Percentiles rank a stretch among this genome's conserved stretches.
Conservation (phyloP, 768 basidiomycete genomes). For the Inosperma sp. region DNA sequence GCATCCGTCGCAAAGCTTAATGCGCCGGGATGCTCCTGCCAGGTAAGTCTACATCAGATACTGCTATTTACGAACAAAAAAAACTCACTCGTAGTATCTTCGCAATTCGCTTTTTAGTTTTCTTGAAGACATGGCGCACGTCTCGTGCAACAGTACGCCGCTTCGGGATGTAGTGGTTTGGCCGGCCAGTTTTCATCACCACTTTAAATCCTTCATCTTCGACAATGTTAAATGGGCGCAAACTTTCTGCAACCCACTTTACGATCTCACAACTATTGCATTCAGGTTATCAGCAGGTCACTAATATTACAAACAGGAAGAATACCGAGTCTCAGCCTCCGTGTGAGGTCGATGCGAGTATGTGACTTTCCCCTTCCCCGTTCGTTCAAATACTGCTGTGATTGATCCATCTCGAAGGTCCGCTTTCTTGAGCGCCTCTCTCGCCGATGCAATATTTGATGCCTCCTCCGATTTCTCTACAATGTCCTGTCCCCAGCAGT, state of each 20-base stretch:
- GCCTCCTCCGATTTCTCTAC: neutral
- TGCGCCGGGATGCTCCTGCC: conserved; percentile 5
- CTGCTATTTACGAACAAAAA: neutral
- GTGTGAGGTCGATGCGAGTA: conserved; percentile 19
- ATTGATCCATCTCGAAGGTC: conserved; percentile 1
- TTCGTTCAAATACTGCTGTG: conserved; percentile 3
- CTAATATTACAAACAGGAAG: neutral
- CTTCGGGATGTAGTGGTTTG: conserved; percentile 31
- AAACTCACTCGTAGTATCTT: conserved; percentile 2
- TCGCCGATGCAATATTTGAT: neutral
- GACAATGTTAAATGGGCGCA: conserved; percentile 31
- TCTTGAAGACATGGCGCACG: conserved; percentile 19
- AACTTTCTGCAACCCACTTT: conserved; percentile 31
- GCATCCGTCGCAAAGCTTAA: conserved; percentile 25
- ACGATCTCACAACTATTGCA: conserved; percentile 28
- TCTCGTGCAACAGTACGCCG: conserved; percentile 30
- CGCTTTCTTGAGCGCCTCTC: neutral
- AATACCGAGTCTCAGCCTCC: conserved; percentile 12
- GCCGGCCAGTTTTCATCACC: conserved; percentile 33
- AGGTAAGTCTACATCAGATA: neutral
- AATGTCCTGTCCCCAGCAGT: conserved; percentile 2
- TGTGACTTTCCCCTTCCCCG: conserved; percentile 11
- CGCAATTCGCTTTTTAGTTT: neutral
- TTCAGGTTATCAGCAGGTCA: neutral
- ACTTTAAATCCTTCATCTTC: conserved; percentile 26